Base-by-base conservation (phyloP, 768 basidiomycete genomes). In the Pisolithus orientalis region DNA sequence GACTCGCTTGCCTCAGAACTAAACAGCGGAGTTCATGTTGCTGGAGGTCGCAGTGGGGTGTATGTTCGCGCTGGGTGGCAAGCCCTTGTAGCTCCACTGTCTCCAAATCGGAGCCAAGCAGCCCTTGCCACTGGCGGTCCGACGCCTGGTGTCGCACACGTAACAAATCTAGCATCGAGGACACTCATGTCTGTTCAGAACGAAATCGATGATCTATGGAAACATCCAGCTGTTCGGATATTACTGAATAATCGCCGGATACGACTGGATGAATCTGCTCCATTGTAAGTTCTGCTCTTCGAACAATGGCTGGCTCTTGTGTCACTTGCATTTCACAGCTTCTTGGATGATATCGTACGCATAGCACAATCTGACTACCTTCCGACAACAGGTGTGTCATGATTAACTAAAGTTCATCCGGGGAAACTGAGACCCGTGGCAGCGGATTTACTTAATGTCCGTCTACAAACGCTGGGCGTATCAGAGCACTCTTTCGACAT, bases 391-490 rank as follows among this genome's bases (percentile, higher is more conserved):
- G 84, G 88, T 85, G 17, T 25, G 46, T 25, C 10, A 11, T 17
- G 3, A 58, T 42, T 40, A 21, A 44, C 51, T 34, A 46, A 40
- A 39, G 13, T 44, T 9, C 54, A 24, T 37, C 53, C 32, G 58
- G 42, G 25, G 27, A 27, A 28, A 45, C 10, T 17, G 25, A 28
- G 28, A 39, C 17, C 47, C 37, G 44, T 39, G 34, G 34, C 62
- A 89, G 89, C 80, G 57, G 89, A 92, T 65, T 77, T 91, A 51
- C 75, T 92, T 13, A 83, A 85, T 52, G 87, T 87, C 52, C 85
- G 89, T 24, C 69, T 92, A 32, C 88, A 88, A 69, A 90, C 89
- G 0, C 69, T 91, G 11, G 89, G 89, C 3, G 83, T 91, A 21
- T 80, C 83, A 52, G 88, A 91, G 58, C 86, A 90, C 62, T 73